phyloP scores from a whole-genome alignment of 345 rosid species.

The Brassica nigra region DNA sequence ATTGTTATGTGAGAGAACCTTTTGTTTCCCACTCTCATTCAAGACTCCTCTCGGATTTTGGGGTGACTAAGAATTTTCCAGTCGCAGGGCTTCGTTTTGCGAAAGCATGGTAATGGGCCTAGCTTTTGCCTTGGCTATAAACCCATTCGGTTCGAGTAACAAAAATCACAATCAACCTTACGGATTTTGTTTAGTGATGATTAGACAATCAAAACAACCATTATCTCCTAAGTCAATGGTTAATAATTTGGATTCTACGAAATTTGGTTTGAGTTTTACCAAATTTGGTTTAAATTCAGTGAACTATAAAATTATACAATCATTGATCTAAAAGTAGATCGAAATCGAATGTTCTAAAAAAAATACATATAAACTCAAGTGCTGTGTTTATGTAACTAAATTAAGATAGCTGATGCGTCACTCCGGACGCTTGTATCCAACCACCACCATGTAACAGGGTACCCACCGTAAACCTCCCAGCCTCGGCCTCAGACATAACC shows the following conservation, averaged over 20 bases:
- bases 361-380: background rate
- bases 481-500: slow-evolving; percentile 47
- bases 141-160: background rate
- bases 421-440: slow-evolving; percentile 63
- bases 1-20: slow-evolving; percentile 28
- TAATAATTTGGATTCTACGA: background rate
- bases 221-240: background rate
- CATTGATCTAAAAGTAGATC: background rate
- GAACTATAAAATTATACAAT: background rate
- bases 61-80: background rate
- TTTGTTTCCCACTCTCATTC: slow-evolving; percentile 5
- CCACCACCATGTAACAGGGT: slow-evolving; percentile 58
- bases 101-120: background rate
- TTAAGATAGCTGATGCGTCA: slow-evolving; percentile 43
- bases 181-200: background rate
- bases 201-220: background rate
- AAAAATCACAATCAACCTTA: background rate
- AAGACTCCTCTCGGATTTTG: slow-evolving; percentile 6
- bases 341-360: background rate
- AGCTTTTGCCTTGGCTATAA: background rate
- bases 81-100: background rate
- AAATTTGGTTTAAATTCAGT: too few species aligned
- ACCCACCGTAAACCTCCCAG: slow-evolving; percentile 62
- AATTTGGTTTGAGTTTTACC: background rate
- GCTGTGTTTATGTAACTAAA: background rate